Conservation (phyloP, 2,329 filamentous ascomycete species). For the Epichloe gansuensis region DNA sequence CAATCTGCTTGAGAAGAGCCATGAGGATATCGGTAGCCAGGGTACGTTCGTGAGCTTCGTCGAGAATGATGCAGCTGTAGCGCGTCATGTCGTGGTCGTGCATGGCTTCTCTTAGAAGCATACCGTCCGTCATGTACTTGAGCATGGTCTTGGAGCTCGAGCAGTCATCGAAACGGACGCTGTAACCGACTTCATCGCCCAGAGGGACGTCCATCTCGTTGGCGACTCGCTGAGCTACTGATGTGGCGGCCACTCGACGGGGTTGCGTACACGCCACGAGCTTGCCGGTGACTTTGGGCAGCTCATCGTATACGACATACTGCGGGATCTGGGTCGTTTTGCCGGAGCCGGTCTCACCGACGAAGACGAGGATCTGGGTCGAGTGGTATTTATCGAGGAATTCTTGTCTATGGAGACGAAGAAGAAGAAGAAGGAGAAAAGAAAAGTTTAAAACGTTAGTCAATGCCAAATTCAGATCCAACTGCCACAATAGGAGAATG, state of each 20-base stretch:
- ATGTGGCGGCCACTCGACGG: slow-evolving; percentile 96
- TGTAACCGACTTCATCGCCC: slow-evolving; percentile 94
- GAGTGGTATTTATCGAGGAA: slow-evolving; percentile 89
- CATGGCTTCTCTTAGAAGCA: slow-evolving; percentile 93
- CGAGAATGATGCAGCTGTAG: slow-evolving; percentile 96
- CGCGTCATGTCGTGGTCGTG: slow-evolving; percentile 83
- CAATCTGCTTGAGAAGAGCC: slow-evolving; percentile 87
- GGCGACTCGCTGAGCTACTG: slow-evolving; percentile 93
- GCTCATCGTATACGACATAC: slow-evolving; percentile 93
- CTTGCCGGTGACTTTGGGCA: slow-evolving; percentile 75
- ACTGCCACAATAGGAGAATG: too few species aligned
- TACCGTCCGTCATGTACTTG: slow-evolving; percentile 99
- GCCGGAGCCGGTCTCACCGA: slow-evolving; percentile 97
- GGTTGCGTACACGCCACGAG: slow-evolving; percentile 96
- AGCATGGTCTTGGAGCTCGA: slow-evolving; percentile 80
- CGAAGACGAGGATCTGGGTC: slow-evolving; percentile 93
- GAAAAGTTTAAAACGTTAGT: not conserved
- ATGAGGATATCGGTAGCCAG: slow-evolving; percentile 96
- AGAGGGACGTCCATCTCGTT: slow-evolving; percentile 90
- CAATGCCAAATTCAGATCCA: not conserved
- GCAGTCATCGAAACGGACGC: slow-evolving; percentile 95
- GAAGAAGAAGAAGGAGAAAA: not conserved
- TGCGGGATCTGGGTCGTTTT: slow-evolving; percentile 99
- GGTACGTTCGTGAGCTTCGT: slow-evolving; percentile 96
- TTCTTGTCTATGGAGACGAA: slow-evolving; percentile 52